Evolutionary conservation across 176 grass and related monocot genomes (phyloP), one percentile per base, ranked within the genome.

Genomic region (Luzula sylvatica): DNA sequence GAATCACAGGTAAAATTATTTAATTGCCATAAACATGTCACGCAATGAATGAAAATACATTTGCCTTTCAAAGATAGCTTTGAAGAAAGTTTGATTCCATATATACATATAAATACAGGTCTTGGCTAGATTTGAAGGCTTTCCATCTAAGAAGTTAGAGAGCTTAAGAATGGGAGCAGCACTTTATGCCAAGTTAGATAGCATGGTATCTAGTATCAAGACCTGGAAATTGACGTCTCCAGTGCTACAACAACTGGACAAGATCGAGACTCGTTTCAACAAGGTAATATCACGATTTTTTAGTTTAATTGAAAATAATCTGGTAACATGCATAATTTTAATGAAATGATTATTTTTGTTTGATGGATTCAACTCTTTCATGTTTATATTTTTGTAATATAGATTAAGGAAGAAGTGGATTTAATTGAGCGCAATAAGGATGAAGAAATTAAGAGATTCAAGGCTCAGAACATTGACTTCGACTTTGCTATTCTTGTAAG

Each of bases 321-420:
- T n/a, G n/a, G n/a, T n/a, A n/a, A 35, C 5, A 9, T 4, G 30
- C 30, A 35, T 7, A 35, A 35, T 32, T 32, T 32, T 32, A 3
- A 4, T 32, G 8, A 32, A 32, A 32, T 4, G 8, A 32, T 35
- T 35, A 4, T 35, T 35, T 35, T 35, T 35, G 30, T 7, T 2
- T 35, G 30, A 35, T 35, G 9, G 9, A 35, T 35, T 35, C 30
- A 35, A 35, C 7, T 35, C 1, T 35, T 35, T 35, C 7, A 35
- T 35, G 30, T 35, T 35, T 35, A 35, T 35, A 35, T 35, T 7
- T 35, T 17, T 46, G 58, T 61, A n/a, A n/a, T n/a, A n/a, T n/a
- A 87, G 82, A 73, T 87, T 17, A 87, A 77, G 45, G 72, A 87
- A 42, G 77, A 77, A 64, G 51, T 81, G 52, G 77, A 87, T 72